Evolutionary conservation across 371 early-diverging fungal species (phyloP).

Genomic region (Syncephalastrum sp.): DNA sequence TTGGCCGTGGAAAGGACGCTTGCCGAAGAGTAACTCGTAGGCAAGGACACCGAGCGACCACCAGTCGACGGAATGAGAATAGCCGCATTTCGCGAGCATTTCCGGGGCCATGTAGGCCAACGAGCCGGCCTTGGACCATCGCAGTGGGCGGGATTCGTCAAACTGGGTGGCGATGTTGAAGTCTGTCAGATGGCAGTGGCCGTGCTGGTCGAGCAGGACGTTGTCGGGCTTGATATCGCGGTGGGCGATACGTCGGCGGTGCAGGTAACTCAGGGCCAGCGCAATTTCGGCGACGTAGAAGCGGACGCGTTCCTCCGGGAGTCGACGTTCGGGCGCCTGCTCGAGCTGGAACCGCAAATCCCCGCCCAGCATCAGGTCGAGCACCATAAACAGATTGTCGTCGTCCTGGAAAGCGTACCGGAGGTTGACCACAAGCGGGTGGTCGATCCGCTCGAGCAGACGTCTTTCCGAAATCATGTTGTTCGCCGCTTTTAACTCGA

Average conservation of each 20-base stretch:
- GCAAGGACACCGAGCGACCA: conserved; percentile 87
- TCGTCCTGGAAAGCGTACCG: conserved; percentile 81
- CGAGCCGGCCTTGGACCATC: conserved; percentile 63
- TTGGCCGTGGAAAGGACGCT: conserved; percentile 71
- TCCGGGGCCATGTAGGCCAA: conserved; percentile 81
- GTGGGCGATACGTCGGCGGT: conserved; percentile 57
- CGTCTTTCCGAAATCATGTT: conserved; percentile 58
- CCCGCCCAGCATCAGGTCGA: conserved; percentile 84
- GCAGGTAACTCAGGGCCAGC: conserved; percentile 69
- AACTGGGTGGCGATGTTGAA: conserved; percentile 80
- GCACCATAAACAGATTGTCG: conserved; percentile 75
- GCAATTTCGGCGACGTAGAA: conserved; percentile 79
- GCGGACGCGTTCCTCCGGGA: conserved; percentile 72
- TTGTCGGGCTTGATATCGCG: conserved; percentile 98
- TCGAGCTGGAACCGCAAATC: conserved; percentile 83
- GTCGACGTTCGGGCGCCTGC: conserved; percentile 34
- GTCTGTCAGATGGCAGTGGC: conserved; percentile 85
- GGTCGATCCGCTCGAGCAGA: conserved; percentile 46
- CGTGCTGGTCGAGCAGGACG: conserved; percentile 80
- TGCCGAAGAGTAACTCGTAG: conserved; percentile 79
- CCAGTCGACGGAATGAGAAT: conserved; percentile 76
- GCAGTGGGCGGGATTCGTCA: conserved; percentile 51
- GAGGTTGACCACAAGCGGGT: conserved; percentile 64
- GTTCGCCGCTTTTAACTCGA: conserved; percentile 50
- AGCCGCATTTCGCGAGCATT: conserved; percentile 64